Conservation (phyloP, 805 yeast genomes). For the Ogataea polymorpha region DNA sequence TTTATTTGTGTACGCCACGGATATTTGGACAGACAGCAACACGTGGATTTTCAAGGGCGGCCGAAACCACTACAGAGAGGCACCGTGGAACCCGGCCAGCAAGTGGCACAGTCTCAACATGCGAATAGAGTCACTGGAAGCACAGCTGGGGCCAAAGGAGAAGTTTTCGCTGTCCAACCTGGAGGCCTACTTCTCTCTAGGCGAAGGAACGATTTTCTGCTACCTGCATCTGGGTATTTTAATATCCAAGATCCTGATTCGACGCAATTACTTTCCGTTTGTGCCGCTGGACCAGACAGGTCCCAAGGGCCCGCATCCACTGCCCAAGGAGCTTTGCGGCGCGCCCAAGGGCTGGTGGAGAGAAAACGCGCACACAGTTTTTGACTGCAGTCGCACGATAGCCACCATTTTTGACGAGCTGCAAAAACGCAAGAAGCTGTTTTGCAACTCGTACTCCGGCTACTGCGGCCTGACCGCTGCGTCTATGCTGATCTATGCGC, state of each 20-base stretch:
- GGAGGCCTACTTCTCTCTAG: slow-evolving; percentile 12
- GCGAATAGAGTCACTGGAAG: slow-evolving; percentile 8
- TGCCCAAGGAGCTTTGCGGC: slow-evolving; percentile 5
- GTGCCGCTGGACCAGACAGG: slow-evolving; percentile 15
- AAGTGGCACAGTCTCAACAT: slow-evolving; percentile 11
- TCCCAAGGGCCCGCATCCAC: slow-evolving; percentile 16
- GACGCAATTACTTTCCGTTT: slow-evolving; percentile 17
- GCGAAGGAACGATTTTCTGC: slow-evolving; percentile 14
- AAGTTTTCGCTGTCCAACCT: slow-evolving; percentile 8
- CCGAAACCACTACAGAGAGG: slow-evolving; percentile 5
- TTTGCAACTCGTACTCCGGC: slow-evolving; percentile 15
- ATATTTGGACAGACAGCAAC: slow-evolving; percentile 17
- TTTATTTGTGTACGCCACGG: slow-evolving; percentile 13
- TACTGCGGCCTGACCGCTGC: slow-evolving; percentile 16
- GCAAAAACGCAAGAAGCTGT: slow-evolving; percentile 2
- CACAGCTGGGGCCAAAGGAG: slow-evolving; percentile 15
- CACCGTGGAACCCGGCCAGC: slow-evolving; percentile 16
- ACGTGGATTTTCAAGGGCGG: slow-evolving; percentile 15
- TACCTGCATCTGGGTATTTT: slow-evolving; percentile 12
- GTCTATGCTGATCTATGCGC: slow-evolving; percentile 13
- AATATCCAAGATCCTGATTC: slow-evolving; percentile 11
- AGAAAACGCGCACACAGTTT: slow-evolving; percentile 10
- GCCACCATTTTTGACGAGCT: slow-evolving; percentile 10
- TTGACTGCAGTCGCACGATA: slow-evolving; percentile 8
- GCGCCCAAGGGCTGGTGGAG: slow-evolving; percentile 19